Evolutionary conservation across 768 basidiomycete genomes (phyloP).

Genomic region (Lactarius indigo): DNA sequence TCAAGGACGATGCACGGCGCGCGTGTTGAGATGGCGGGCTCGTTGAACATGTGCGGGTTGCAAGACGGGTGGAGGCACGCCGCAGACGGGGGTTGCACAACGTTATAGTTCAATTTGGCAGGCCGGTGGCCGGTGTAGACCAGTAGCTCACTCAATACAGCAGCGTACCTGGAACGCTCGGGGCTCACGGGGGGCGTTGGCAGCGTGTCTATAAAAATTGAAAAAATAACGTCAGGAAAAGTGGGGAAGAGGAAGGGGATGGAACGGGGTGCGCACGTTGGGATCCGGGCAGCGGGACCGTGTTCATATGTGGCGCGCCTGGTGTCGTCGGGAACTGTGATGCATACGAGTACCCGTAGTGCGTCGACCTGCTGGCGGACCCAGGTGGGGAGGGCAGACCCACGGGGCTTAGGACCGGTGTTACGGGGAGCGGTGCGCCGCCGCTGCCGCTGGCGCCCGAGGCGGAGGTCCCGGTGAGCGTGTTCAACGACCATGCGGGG

Average conservation of each 20-base stretch:
- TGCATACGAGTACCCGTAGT: constrained; percentile 8
- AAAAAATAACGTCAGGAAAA: not conserved
- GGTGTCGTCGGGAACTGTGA: constrained; percentile 15
- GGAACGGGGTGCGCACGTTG: constrained; percentile 9
- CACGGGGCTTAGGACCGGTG: constrained; percentile 19
- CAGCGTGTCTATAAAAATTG: constrained; percentile 1
- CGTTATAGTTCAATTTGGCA: constrained; percentile 18
- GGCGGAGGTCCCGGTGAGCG: constrained; percentile 16
- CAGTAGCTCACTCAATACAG: constrained; percentile 19
- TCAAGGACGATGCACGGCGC: constrained; percentile 19
- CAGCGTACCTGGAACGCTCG: constrained; percentile 17
- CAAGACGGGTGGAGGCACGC: constrained; percentile 18
- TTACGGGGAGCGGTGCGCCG: constrained; percentile 1
- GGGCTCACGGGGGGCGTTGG: constrained; percentile 22
- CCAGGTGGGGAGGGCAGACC: constrained; percentile 21
- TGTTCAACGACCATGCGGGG: constrained; percentile 22
- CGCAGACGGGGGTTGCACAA: constrained; percentile 15
- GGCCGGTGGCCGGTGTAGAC: constrained; percentile 19
- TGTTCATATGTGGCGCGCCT: constrained; percentile 23
- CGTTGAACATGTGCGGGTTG: constrained; percentile 17
- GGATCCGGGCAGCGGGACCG: constrained; percentile 17
- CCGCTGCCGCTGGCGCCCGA: constrained; percentile 4
- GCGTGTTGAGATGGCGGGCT: constrained; percentile 19
- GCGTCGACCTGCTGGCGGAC: constrained; percentile 12
- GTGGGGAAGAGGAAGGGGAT: not conserved